Evolutionary conservation across 108 stramenopile species (phyloP).

Genomic region (Hondaea fermentalgiana): DNA sequence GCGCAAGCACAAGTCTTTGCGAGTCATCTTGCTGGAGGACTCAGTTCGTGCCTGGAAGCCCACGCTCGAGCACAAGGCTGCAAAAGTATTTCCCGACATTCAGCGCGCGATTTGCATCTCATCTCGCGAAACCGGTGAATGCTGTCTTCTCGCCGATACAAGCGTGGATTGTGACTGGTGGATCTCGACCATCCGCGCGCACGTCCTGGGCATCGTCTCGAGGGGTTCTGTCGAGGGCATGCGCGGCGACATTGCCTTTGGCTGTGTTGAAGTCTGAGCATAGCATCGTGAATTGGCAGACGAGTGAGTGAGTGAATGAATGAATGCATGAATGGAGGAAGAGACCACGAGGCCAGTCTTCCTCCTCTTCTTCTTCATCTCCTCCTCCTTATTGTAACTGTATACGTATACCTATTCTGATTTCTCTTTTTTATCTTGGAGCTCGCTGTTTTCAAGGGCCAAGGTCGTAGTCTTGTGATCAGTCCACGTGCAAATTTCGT

Average conservation of each 20-base stretch:
- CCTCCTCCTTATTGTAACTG: no score
- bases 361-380: no score
- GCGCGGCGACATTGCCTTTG: background rate
- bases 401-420: no score
- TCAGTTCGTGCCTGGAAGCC: background rate
- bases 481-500: no score
- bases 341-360: no score
- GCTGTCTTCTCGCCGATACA: background rate
- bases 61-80: background rate
- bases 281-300: background rate
- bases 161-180: slow-evolving; percentile 2
- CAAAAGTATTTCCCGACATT: background rate
- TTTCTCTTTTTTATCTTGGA: no score
- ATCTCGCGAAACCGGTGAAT: background rate
- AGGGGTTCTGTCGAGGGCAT: background rate
- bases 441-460: no score
- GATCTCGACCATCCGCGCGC: background rate
- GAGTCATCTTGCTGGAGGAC: background rate
- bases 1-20: background rate
- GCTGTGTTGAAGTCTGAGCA: background rate
- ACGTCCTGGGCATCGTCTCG: background rate
- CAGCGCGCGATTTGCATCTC: background rate
- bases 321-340: background rate
- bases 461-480: no score
- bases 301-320: background rate